Evolutionary conservation across 2,329 filamentous ascomycete genomes (phyloP).

Genomic region (Dendryphion nanum): DNA sequence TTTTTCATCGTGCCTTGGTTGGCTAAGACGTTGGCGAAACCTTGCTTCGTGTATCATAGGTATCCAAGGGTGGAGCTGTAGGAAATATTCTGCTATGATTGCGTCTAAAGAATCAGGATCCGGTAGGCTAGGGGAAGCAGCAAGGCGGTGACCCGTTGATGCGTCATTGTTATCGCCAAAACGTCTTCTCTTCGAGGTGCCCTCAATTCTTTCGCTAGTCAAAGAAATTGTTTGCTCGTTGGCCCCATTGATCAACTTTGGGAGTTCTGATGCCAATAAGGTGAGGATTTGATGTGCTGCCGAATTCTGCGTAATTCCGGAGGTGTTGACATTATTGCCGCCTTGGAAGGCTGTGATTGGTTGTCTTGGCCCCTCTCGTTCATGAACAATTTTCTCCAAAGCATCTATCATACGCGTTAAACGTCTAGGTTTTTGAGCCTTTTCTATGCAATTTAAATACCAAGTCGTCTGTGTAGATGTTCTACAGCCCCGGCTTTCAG

Average conservation of each 20-base stretch:
- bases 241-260: constrained; percentile 9
- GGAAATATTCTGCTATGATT: constrained; percentile 31
- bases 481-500: constrained; percentile 18
- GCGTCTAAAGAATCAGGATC: constrained; percentile 19
- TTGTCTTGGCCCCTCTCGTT: constrained; percentile 1
- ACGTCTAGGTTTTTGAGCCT: too few relatives aligned
- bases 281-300: constrained; percentile 9
- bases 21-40: constrained; percentile 25
- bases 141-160: background rate
- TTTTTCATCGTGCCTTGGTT: constrained; percentile 10
- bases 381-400: constrained; percentile 10
- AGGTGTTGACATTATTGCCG: background rate
- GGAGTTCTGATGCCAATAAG: constrained; percentile 14
- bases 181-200: constrained; percentile 11
- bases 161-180: constrained; percentile 1
- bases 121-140: constrained; percentile 3
- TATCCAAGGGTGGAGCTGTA: constrained; percentile 34
- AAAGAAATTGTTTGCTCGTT: constrained; percentile 1
- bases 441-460: constrained; percentile 7
- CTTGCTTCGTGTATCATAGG: constrained; percentile 30
- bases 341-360: background rate
- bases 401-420: constrained; percentile 11
- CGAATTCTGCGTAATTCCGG: background rate
- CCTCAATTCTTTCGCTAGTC: constrained; percentile 1
- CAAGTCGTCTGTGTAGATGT: constrained; percentile 15